These are phyloP conservation scores for Nyssa sinensis DNA, from an alignment of 148 eudicot genomes.

Conservation along the genomic window DNA sequence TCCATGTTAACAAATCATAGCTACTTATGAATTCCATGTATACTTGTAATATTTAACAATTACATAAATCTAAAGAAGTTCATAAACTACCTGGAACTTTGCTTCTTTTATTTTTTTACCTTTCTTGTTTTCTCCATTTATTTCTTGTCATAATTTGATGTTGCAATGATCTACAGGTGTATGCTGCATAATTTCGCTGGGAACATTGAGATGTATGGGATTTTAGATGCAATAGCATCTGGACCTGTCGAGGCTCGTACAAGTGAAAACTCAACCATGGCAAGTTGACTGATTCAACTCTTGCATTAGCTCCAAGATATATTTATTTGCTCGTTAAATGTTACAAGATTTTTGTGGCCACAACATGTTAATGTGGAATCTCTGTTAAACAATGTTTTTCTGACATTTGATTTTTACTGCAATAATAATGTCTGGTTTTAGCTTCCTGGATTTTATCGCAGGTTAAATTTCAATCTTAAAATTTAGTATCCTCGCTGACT, in stretches of 20 bases:
- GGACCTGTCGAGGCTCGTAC: constrained; percentile 56
- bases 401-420: background rate
- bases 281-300: constrained; percentile 19
- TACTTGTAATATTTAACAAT: too few relatives aligned
- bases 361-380: background rate
- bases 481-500: background rate
- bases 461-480: background rate
- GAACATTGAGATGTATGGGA: constrained; percentile 56
- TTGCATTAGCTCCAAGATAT: background rate
- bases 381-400: background rate
- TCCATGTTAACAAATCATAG: background rate
- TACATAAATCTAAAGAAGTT: background rate
- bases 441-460: constrained; percentile 6
- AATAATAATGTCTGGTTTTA: background rate
- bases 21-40: background rate
- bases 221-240: constrained; percentile 46
- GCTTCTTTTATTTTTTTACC: background rate
- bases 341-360: background rate
- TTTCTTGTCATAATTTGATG: background rate
- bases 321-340: background rate
- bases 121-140: background rate
- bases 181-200: constrained; percentile 61
- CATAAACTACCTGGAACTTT: background rate
- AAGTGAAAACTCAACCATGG: constrained; percentile 56
- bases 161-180: constrained; percentile 33